These are phyloP conservation scores for Fusarium coffeatum DNA, from an alignment of 2,329 filamentous ascomycete genomes.

Conservation along the genomic window DNA sequence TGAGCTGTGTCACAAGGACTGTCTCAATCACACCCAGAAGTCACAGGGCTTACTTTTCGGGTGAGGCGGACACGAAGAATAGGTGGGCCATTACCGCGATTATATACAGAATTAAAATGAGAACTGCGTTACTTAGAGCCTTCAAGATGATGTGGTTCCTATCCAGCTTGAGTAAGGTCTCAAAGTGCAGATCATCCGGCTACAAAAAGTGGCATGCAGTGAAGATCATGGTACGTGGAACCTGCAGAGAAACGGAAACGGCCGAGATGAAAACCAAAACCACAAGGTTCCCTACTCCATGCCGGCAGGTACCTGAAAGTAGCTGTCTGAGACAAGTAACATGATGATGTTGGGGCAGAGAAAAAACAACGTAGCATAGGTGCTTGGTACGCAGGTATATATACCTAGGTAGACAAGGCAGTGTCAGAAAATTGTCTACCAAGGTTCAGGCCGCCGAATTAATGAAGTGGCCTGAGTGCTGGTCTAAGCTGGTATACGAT, in stretches of 20 bases:
- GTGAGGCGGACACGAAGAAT: background rate
- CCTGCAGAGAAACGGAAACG: slow-evolving; percentile 19
- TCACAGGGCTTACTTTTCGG: slow-evolving; percentile 13
- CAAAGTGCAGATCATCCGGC: slow-evolving; percentile 18
- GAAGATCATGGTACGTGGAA: slow-evolving; percentile 5
- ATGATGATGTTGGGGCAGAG: slow-evolving; percentile 28
- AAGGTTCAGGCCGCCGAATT: background rate
- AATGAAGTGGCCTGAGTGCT: background rate
- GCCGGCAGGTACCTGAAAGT: background rate
- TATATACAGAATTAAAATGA: background rate
- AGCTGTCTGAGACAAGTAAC: slow-evolving; percentile 9
- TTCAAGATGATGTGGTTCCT: background rate
- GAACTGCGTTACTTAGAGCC: background rate
- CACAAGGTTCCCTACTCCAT: background rate
- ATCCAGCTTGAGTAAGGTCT: background rate
- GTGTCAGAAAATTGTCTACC: background rate
- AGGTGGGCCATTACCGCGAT: background rate
- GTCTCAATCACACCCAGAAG: slow-evolving; percentile 1
- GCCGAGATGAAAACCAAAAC: slow-evolving; percentile 13
- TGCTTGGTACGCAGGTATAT: background rate
- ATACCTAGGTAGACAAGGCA: background rate
- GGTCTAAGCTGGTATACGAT: background rate
- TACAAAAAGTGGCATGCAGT: slow-evolving; percentile 3
- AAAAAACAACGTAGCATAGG: slow-evolving; percentile 22
- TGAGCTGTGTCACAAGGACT: slow-evolving; percentile 11